A percentile compares a stretch with the other conserved stretches of the same genome.
Conservation (phyloP, 192 early-diverging fungal genomes). For the Thoreauomyces humboldtii region DNA sequence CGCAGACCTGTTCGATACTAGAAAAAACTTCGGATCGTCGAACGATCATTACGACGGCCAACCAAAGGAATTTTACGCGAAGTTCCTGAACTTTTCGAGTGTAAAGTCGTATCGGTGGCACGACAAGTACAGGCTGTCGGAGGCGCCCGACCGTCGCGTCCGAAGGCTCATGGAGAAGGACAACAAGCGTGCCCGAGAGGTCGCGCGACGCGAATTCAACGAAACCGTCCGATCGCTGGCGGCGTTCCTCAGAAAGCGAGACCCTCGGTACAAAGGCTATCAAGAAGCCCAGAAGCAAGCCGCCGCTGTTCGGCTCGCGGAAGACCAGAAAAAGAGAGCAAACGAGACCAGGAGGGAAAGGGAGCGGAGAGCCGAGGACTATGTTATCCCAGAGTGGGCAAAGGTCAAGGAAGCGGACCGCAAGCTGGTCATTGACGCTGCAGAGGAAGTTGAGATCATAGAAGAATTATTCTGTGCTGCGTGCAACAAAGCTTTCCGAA, state of each 20-base stretch:
- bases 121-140: constrained; percentile 81
- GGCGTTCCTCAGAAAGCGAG: constrained; percentile 77
- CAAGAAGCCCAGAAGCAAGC: constrained; percentile 56
- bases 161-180: constrained; percentile 88
- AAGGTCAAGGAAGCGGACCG: constrained; percentile 33
- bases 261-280: constrained; percentile 80
- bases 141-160: constrained; percentile 77
- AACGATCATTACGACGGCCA: constrained; percentile 65
- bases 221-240: constrained; percentile 62
- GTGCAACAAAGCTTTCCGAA: constrained; percentile 88
- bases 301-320: constrained; percentile 59
- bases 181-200: constrained; percentile 80
- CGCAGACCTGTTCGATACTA: constrained; percentile 33
- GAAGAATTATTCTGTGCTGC: constrained; percentile 77
- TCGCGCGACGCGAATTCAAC: constrained; percentile 51
- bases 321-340: constrained; percentile 57
- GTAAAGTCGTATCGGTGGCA: constrained; percentile 91
- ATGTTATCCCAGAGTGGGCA: constrained; percentile 35
- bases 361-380: constrained; percentile 26
- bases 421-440: constrained; percentile 38
- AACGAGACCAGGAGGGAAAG: constrained; percentile 47
- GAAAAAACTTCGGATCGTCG: constrained; percentile 68
- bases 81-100: constrained; percentile 78
- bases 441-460: constrained; percentile 23
- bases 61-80: constrained; percentile 46